Evolutionary conservation across 805 yeast genomes (phyloP).

Genomic region (Candida broadrunensis): DNA sequence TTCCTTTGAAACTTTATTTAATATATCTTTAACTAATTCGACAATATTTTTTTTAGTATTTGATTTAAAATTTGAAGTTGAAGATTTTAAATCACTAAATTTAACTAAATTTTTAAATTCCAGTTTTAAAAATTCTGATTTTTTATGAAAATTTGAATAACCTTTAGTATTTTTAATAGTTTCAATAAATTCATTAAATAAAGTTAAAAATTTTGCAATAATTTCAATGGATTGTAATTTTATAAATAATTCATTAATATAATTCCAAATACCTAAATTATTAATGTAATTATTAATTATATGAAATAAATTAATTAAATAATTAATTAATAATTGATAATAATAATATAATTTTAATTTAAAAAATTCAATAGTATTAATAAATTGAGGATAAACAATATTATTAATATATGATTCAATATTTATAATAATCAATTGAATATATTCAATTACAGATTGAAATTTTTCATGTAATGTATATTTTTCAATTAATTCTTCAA

Average conservation of each 20-base stretch:
- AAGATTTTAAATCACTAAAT: conserved; percentile 8
- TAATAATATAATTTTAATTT: neutral
- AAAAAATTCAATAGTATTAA: neutral
- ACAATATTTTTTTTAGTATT: conserved; percentile 10
- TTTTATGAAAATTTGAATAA: conserved; percentile 16
- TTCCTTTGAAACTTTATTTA: conserved; percentile 12
- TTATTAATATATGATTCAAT: neutral
- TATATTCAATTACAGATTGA: neutral
- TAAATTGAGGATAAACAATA: neutral
- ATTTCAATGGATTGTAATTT: conserved; percentile 2
- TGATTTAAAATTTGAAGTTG: conserved; percentile 8
- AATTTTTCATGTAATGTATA: neutral
- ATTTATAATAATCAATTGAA: neutral
- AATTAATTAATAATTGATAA: neutral
- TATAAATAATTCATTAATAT: neutral
- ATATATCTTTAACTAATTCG: conserved; percentile 19
- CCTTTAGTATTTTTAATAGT: conserved; percentile 4
- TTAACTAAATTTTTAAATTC: conserved; percentile 24
- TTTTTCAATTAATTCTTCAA: conserved; percentile 1
- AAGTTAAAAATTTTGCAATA: conserved; percentile 1
- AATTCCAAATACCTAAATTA: neutral
- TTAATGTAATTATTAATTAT: neutral
- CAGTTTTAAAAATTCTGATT: conserved; percentile 18
- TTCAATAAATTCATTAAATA: conserved; percentile 4
- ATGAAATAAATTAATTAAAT: neutral